These are phyloP conservation scores for Cicer bijugum DNA, from an alignment of 306 rosid genomes.

Conservation along the genomic window DNA sequence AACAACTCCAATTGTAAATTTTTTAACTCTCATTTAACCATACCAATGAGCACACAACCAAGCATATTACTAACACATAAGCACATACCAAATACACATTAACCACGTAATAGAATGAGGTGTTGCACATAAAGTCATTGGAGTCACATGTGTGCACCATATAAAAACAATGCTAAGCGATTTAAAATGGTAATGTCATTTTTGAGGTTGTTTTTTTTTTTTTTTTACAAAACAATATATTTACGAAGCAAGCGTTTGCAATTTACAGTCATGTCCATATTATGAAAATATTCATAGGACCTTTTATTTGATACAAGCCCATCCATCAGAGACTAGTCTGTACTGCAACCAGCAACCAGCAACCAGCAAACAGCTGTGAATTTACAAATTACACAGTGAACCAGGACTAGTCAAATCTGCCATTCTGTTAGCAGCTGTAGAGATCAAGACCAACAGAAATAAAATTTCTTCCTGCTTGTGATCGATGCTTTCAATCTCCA, in stretches of 20 bases:
- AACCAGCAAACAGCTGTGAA: conserved; percentile 21
- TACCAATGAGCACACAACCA: too few species aligned
- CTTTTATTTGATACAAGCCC: conserved; percentile 21
- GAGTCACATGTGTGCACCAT: too few species aligned
- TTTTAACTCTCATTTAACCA: too few species aligned
- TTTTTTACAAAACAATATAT: not conserved
- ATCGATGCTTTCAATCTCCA: conserved; percentile 34
- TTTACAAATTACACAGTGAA: conserved; percentile 18
- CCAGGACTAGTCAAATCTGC: not conserved
- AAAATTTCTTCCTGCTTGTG: conserved; percentile 30
- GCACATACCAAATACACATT: too few species aligned
- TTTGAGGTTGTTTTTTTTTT: not conserved
- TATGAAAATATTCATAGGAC: not conserved
- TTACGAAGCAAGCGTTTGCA: conserved; percentile 8
- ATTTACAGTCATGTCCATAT: conserved; percentile 26
- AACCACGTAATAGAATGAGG: too few species aligned
- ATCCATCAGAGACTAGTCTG: not conserved
- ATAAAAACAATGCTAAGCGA: too few species aligned
- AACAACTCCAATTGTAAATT: too few species aligned
- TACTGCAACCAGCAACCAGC: conserved; percentile 11
- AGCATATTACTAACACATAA: too few species aligned
- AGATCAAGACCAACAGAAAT: conserved; percentile 20
- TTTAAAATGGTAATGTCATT: not conserved
- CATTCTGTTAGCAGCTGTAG: conserved; percentile 19
- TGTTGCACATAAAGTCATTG: too few species aligned